Percentiles rank a stretch among this genome's conserved stretches.
Conservation (phyloP, 2,329 filamentous ascomycete species). For the Gaeumannomyces tritici region DNA sequence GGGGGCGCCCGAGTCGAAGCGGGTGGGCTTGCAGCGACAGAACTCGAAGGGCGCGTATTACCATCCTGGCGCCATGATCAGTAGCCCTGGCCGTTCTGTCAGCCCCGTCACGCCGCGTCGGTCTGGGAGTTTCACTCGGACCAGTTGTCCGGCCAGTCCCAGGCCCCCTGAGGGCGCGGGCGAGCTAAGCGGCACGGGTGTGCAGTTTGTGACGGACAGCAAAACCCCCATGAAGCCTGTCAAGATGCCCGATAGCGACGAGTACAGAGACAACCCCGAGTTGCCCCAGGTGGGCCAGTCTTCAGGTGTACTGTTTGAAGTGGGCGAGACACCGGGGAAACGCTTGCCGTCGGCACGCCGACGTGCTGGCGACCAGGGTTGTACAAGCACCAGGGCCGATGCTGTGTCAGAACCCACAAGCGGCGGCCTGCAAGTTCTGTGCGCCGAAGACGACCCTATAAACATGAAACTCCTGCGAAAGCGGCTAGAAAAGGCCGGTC, state of each 20-base stretch:
- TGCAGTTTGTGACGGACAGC: slow-evolving; percentile 28
- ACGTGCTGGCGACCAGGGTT: no score
- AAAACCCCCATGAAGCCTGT: slow-evolving; percentile 36
- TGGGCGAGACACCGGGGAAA: slow-evolving; percentile 11
- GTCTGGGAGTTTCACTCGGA: neutral
- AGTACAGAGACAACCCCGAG: slow-evolving; percentile 25
- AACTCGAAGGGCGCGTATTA: slow-evolving; percentile 7
- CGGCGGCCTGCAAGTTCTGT: slow-evolving; percentile 52
- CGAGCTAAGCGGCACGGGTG: slow-evolving; percentile 15
- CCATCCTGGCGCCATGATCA: neutral
- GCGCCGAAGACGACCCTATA: slow-evolving; percentile 83
- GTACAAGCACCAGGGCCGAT: neutral
- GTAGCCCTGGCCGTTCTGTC: slow-evolving; percentile 4
- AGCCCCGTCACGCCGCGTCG: slow-evolving; percentile 3
- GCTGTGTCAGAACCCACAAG: neutral
- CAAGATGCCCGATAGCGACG: slow-evolving; percentile 41
- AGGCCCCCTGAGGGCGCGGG: neutral
- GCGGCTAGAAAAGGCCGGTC: slow-evolving; percentile 65
- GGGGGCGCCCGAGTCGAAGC: slow-evolving; percentile 14
- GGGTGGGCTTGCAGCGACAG: slow-evolving; percentile 5
- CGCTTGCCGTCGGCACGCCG: no score
- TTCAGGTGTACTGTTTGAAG: slow-evolving; percentile 29
- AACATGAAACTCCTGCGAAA: slow-evolving; percentile 78
- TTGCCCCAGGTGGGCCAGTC: slow-evolving; percentile 18
- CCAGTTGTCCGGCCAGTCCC: neutral